These are phyloP conservation scores for Apiospora phragmitis DNA, from an alignment of 2,329 filamentous ascomycete genomes.

Conservation along the genomic window DNA sequence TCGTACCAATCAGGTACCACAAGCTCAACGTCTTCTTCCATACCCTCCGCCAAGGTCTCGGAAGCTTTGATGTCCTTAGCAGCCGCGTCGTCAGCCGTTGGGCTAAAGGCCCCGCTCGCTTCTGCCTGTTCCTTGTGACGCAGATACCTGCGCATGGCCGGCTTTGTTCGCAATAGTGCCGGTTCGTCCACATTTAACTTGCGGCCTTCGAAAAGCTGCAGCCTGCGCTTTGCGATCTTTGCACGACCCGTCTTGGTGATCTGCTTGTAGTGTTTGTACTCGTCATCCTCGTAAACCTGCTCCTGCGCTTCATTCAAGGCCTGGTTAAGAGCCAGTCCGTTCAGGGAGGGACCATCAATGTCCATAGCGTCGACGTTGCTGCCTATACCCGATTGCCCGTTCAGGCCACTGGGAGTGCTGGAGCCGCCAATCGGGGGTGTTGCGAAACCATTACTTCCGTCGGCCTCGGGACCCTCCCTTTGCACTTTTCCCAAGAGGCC, in stretches of 20 bases:
- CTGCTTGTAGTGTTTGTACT: slow-evolving; percentile 98
- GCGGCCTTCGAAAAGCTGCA: slow-evolving; percentile 81
- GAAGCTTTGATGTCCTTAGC: slow-evolving; percentile 52
- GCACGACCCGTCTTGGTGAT: slow-evolving; percentile 96
- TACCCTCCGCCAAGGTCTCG: slow-evolving; percentile 91
- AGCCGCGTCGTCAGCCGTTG: slow-evolving; percentile 43
- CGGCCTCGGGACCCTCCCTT: slow-evolving; percentile 76
- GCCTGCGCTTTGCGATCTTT: slow-evolving; percentile 78
- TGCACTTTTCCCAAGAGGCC: slow-evolving; percentile 59
- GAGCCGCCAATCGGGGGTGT: slow-evolving; percentile 78
- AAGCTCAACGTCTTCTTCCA: slow-evolving; percentile 82
- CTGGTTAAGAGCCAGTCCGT: slow-evolving; percentile 63
- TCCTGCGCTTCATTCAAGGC: slow-evolving; percentile 67
- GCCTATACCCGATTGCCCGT: slow-evolving; percentile 64
- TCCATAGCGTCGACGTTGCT: slow-evolving; percentile 87
- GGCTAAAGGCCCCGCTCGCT: slow-evolving; percentile 41
- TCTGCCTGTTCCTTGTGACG: slow-evolving; percentile 74
- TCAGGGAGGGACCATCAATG: slow-evolving; percentile 74
- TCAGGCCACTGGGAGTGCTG: slow-evolving; percentile 71
- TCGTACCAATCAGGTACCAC: slow-evolving; percentile 96
- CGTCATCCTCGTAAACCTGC: slow-evolving; percentile 84
- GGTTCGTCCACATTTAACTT: slow-evolving; percentile 86
- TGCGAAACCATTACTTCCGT: slow-evolving; percentile 81
- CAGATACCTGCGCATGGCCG: slow-evolving; percentile 86
- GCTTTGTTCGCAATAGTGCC: slow-evolving; percentile 79